These are phyloP conservation scores for Polyplosphaeria fusca DNA, from an alignment of 495 filamentous ascomycete species.

Conservation along the genomic window DNA sequence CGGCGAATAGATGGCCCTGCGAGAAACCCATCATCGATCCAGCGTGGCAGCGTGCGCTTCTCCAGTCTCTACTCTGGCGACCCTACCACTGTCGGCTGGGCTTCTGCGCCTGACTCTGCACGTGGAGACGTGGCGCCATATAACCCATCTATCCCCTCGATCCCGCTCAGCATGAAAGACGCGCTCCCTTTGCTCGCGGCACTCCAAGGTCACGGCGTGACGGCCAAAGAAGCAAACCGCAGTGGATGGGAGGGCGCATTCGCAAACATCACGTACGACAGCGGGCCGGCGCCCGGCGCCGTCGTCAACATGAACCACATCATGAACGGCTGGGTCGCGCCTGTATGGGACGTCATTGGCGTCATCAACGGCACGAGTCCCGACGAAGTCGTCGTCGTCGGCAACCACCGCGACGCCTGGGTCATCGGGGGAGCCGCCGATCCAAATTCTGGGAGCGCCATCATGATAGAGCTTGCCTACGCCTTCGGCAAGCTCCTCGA, in stretches of 20 bases:
- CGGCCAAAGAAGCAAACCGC: constrained; percentile 35
- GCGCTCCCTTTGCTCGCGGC: constrained; percentile 36
- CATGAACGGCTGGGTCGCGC: constrained; percentile 30
- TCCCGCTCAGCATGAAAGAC: constrained; percentile 37
- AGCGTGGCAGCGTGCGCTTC: constrained; percentile 37
- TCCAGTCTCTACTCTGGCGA: constrained; percentile 37
- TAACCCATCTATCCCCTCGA: constrained; percentile 37
- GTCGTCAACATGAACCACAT: constrained; percentile 31
- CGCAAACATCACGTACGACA: constrained; percentile 35
- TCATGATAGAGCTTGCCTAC: constrained; percentile 24
- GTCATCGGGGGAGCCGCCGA: constrained; percentile 27
- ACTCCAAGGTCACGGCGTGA: constrained; percentile 35
- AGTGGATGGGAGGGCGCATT: constrained; percentile 35
- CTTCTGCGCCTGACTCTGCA: constrained; percentile 28
- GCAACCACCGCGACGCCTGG: constrained; percentile 30
- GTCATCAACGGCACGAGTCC: constrained; percentile 38
- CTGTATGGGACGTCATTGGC: constrained; percentile 41
- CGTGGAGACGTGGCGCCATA: constrained; percentile 24
- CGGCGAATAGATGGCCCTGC: constrained; percentile 33
- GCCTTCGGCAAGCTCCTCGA: constrained; percentile 26
- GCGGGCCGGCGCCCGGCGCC: constrained; percentile 33
- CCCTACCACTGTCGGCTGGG: constrained; percentile 40
- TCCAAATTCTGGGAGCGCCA: constrained; percentile 23
- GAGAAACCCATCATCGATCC: constrained; percentile 35
- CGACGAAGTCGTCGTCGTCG: constrained; percentile 33